Evolutionary conservation across 768 basidiomycete species (phyloP).

Genomic region (Amanita exitialis): DNA sequence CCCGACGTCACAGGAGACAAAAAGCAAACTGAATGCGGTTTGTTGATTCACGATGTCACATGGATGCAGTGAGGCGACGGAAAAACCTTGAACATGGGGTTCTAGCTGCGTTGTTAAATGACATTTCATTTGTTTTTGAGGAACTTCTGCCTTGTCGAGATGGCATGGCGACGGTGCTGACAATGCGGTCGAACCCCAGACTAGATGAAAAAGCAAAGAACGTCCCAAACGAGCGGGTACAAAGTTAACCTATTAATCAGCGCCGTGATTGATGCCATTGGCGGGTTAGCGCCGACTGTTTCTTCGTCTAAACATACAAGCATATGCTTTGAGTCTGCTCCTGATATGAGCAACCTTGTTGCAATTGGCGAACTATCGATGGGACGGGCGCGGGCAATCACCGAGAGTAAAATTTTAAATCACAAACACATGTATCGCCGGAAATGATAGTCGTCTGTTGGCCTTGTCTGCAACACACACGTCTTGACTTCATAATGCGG

Average conservation of each 20-base stretch:
- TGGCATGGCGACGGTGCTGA: background rate
- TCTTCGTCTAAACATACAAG: background rate
- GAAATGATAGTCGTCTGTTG: background rate
- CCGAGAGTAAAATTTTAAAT: background rate
- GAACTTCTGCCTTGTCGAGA: background rate
- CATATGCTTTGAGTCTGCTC: background rate
- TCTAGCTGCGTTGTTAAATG: background rate
- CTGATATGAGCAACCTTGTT: background rate
- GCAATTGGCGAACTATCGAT: background rate
- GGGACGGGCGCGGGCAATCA: background rate
- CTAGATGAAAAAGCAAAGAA: background rate
- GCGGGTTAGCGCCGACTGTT: background rate
- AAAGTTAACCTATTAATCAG: background rate
- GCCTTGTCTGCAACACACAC: background rate
- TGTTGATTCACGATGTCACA: background rate
- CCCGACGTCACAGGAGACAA: slow-evolving; percentile 2
- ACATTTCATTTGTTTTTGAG: background rate
- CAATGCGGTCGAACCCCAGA: background rate
- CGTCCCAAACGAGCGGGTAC: background rate
- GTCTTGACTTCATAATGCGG: background rate
- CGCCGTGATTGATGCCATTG: background rate
- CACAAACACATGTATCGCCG: background rate
- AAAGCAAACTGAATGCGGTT: background rate
- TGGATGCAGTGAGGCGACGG: background rate
- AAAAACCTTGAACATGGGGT: background rate